phyloP scores from a whole-genome alignment of 441 rosid genomes.

The Heliophila coronopifolia region DNA sequence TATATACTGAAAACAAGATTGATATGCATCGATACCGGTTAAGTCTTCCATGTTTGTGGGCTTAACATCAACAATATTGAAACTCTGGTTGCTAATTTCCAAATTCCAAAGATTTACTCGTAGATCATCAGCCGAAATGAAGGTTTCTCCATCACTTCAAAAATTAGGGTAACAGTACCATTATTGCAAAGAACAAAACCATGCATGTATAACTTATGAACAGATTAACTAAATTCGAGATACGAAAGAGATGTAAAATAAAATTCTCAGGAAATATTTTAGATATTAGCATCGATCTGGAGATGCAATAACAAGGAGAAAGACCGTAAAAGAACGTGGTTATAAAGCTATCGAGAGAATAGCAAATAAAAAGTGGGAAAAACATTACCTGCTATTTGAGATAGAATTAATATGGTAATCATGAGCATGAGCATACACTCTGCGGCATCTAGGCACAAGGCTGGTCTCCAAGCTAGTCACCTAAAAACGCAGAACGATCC shows the following conservation, averaged over 20 bases:
- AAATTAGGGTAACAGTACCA: background rate
- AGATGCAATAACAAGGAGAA: constrained; percentile 12
- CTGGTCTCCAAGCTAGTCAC: constrained; percentile 78
- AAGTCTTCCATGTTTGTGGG: constrained; percentile 99
- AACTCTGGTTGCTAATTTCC: constrained; percentile 97
- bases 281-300: background rate
- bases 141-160: constrained; percentile 89
- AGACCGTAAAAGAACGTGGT: background rate
- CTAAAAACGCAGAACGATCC: constrained; percentile 26
- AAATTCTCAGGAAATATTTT: background rate
- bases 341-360: background rate
- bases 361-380: too few relatives aligned
- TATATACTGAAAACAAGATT: constrained; percentile 2
- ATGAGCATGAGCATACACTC: constrained; percentile 96
- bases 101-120: constrained; percentile 98
- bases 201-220: constrained; percentile 5
- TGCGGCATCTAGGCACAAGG: constrained; percentile 84
- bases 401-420: constrained; percentile 91
- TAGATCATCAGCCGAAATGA: constrained; percentile 96
- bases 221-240: background rate
- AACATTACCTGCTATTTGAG: constrained; percentile 82
- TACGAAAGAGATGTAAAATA: background rate
- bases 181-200: background rate
- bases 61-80: constrained; percentile 92
- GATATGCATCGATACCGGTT: too few relatives aligned